phyloP scores from a whole-genome alignment of 2,329 filamentous ascomycete genomes.

The Verticillium nubilum region DNA sequence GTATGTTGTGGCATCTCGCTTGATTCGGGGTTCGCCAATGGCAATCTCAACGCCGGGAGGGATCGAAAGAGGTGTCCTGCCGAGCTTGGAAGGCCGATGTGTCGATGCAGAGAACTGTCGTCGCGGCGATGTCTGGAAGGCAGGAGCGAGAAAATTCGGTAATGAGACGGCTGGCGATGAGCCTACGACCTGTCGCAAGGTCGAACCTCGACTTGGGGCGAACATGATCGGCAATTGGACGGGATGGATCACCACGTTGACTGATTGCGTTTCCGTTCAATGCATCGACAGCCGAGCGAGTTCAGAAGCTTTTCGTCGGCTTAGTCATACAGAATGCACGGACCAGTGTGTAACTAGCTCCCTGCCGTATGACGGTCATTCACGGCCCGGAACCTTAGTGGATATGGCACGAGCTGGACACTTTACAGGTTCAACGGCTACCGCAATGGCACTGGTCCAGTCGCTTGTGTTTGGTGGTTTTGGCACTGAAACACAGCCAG shows the following conservation, averaged over 20 bases:
- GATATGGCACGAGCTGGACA: neutral
- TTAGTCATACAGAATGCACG: slow-evolving; percentile 27
- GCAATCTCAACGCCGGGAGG: slow-evolving; percentile 78
- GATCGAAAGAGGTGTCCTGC: slow-evolving; percentile 71
- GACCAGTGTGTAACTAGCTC: neutral
- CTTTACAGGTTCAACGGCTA: neutral
- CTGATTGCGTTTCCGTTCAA: neutral
- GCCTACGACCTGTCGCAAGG: slow-evolving; percentile 50
- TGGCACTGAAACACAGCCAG: no score
- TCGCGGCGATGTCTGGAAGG: slow-evolving; percentile 47
- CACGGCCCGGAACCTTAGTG: neutral
- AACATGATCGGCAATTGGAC: slow-evolving; percentile 46
- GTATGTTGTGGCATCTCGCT: slow-evolving; percentile 52
- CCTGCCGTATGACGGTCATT: neutral
- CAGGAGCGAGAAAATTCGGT: slow-evolving; percentile 68
- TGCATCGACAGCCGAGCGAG: neutral
- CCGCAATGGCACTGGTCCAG: neutral
- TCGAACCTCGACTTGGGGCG: slow-evolving; percentile 55
- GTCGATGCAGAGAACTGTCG: slow-evolving; percentile 69
- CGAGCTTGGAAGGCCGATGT: slow-evolving; percentile 72
- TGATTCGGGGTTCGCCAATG: slow-evolving; percentile 55
- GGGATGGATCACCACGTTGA: neutral
- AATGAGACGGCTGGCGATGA: slow-evolving; percentile 47
- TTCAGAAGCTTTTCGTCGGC: slow-evolving; percentile 19
- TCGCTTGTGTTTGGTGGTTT: no score